Percentiles rank a stretch among this genome's conserved stretches.
phyloP scores from a whole-genome alignment of 306 rosid species.

The Rosa chinensis region DNA sequence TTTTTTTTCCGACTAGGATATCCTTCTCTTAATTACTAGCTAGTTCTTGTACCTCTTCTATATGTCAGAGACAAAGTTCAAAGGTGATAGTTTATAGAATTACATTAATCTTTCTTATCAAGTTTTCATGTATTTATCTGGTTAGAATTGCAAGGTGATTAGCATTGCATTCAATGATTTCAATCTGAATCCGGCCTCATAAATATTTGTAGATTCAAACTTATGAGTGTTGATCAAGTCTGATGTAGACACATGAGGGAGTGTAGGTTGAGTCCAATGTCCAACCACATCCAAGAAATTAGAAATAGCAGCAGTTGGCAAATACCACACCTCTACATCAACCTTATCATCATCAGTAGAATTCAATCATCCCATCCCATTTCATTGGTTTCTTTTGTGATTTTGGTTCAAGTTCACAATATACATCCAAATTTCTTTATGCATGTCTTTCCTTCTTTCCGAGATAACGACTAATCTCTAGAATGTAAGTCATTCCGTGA shows the following conservation, averaged over 20 bases:
- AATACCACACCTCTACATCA: not conserved
- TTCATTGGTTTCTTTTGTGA: not conserved
- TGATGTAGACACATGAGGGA: not conserved
- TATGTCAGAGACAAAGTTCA: not conserved
- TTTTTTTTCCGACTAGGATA: not conserved
- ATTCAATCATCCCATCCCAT: not conserved
- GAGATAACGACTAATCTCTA: not conserved
- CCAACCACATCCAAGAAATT: constrained; percentile 5
- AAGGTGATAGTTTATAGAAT: not conserved
- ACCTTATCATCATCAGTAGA: constrained; percentile 2
- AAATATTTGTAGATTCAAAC: not conserved
- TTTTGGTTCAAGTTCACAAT: not conserved
- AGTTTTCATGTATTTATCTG: not conserved
- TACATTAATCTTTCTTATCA: not conserved
- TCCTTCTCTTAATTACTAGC: not conserved
- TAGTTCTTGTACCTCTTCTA: not conserved
- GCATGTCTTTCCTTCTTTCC: not conserved
- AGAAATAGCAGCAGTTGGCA: not conserved
- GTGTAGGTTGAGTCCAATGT: constrained; percentile 1
- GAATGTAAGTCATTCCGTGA: not conserved
- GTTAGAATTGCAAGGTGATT: not conserved
- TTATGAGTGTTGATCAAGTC: not conserved
- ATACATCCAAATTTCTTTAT: not conserved
- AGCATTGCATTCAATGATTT: not conserved
- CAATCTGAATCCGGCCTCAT: not conserved